A percentile compares a stretch with the other conserved stretches of the same genome.
phyloP scores from a whole-genome alignment of 2,329 filamentous ascomycete genomes.

The Coniochaeta ligniaria region DNA sequence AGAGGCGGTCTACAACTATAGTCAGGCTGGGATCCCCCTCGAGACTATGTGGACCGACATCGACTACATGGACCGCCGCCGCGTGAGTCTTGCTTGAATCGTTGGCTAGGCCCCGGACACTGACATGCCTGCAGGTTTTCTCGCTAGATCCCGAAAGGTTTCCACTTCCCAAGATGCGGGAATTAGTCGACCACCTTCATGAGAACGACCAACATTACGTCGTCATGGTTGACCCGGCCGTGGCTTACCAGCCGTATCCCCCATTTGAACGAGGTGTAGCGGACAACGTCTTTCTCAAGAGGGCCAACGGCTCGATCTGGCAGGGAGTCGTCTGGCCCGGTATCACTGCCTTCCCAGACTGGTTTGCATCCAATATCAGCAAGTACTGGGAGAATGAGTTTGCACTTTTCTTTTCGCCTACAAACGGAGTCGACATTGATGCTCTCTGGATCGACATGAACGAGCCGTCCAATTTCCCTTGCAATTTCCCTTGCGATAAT shows the following conservation, averaged over 20 bases:
- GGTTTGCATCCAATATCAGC: constrained; percentile 60
- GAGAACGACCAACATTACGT: constrained; percentile 61
- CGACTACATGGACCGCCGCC: constrained; percentile 50
- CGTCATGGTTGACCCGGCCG: constrained; percentile 70
- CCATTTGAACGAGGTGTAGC: constrained; percentile 32
- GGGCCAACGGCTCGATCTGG: constrained; percentile 48
- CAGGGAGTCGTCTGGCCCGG: constrained; percentile 73
- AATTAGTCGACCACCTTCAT: constrained; percentile 62
- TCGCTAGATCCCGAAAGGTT: constrained; percentile 59
- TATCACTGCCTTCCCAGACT: constrained; percentile 66
- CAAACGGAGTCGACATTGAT: constrained; percentile 66
- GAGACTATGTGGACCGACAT: constrained; percentile 66
- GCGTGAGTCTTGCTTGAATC: constrained; percentile 18
- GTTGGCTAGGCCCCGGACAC: neutral
- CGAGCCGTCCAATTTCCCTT: constrained; percentile 39
- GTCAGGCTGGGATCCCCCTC: constrained; percentile 55
- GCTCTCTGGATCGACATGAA: constrained; percentile 73
- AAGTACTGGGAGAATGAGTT: constrained; percentile 68
- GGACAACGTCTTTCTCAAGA: constrained; percentile 37
- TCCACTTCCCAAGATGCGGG: constrained; percentile 52
- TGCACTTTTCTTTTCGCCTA: constrained; percentile 52
- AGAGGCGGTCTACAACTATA: constrained; percentile 63
- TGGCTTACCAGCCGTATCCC: constrained; percentile 40
- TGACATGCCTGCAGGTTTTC: constrained; percentile 39
- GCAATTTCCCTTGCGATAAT: constrained; percentile 47